phyloP scores from a whole-genome alignment of 2,329 filamentous ascomycete genomes.

The Aureobasidium sp. region DNA sequence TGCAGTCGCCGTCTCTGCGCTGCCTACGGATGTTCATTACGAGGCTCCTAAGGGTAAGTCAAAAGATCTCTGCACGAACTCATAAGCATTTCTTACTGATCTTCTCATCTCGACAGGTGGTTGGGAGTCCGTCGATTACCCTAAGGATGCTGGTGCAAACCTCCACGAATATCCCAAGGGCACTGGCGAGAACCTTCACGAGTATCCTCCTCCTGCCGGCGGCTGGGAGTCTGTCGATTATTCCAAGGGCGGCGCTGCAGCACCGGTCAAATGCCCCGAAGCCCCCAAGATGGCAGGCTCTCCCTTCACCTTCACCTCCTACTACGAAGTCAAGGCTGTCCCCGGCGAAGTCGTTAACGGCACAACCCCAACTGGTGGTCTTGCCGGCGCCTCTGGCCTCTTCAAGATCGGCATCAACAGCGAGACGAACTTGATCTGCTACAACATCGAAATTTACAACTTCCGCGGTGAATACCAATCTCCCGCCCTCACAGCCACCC shows the following conservation, averaged over 20 bases:
- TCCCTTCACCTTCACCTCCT: slow-evolving; percentile 40
- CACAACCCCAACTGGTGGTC: slow-evolving; percentile 31
- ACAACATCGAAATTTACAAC: slow-evolving; percentile 45
- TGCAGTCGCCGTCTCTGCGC: slow-evolving; percentile 11
- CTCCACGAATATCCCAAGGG: slow-evolving; percentile 1
- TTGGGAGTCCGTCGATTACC: slow-evolving; percentile 14
- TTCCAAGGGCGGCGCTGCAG: neutral
- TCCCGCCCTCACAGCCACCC: slow-evolving; percentile 46
- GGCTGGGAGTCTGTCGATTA: slow-evolving; percentile 13
- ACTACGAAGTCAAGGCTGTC: slow-evolving; percentile 42
- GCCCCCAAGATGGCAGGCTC: slow-evolving; percentile 1
- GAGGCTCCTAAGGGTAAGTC: slow-evolving; percentile 15
- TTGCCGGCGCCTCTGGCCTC: slow-evolving; percentile 40
- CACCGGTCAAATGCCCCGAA: neutral
- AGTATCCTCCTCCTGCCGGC: slow-evolving; percentile 10
- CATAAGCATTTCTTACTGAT: neutral
- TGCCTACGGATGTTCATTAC: slow-evolving; percentile 6
- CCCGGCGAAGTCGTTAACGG: slow-evolving; percentile 43
- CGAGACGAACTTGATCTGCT: slow-evolving; percentile 38
- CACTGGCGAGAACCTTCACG: slow-evolving; percentile 12
- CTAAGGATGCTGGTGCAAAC: slow-evolving; percentile 12
- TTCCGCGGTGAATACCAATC: slow-evolving; percentile 48
- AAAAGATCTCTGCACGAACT: no score
- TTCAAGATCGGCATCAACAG: slow-evolving; percentile 51
- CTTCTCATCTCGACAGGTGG: neutral